These are phyloP conservation scores for Phanerochaete sordida DNA, from an alignment of 768 basidiomycete species.

Conservation along the genomic window DNA sequence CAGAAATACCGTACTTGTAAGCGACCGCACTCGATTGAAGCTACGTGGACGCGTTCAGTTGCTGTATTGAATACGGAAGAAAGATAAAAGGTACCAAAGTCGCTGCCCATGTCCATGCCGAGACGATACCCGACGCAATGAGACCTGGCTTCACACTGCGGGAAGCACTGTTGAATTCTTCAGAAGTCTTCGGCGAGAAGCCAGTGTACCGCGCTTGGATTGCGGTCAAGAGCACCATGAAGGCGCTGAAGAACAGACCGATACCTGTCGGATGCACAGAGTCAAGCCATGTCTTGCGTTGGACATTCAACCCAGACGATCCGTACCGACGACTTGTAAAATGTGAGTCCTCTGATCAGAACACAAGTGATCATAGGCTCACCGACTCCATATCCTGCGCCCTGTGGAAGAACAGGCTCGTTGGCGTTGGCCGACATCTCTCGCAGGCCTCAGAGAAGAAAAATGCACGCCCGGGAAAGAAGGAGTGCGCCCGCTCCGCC, in stretches of 20 bases:
- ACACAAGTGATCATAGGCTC: background rate
- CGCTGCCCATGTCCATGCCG: constrained; percentile 90
- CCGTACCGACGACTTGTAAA: no score
- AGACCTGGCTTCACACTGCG: constrained; percentile 86
- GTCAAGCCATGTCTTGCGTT: no score
- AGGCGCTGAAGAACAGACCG: constrained; percentile 80
- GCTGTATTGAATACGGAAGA: background rate
- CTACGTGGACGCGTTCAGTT: constrained; percentile 25
- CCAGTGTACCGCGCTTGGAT: constrained; percentile 83
- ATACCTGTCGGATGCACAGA: constrained; percentile 49
- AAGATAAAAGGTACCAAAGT: constrained; percentile 45
- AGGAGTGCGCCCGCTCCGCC: background rate
- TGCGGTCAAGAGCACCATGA: constrained; percentile 76
- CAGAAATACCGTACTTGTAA: constrained; percentile 82
- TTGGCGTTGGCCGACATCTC: constrained; percentile 20
- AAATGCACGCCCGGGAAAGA: background rate
- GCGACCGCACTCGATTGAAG: constrained; percentile 81
- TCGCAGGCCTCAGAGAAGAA: background rate
- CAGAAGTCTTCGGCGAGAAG: constrained; percentile 73
- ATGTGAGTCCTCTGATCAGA: no score
- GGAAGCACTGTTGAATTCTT: constrained; percentile 82
- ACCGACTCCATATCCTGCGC: constrained; percentile 86
- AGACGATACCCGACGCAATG: constrained; percentile 90
- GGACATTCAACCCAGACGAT: no score
- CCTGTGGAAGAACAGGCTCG: constrained; percentile 60